These are phyloP conservation scores for Ophiostoma populinum DNA, from an alignment of 2,329 filamentous ascomycete species.

Conservation along the genomic window DNA sequence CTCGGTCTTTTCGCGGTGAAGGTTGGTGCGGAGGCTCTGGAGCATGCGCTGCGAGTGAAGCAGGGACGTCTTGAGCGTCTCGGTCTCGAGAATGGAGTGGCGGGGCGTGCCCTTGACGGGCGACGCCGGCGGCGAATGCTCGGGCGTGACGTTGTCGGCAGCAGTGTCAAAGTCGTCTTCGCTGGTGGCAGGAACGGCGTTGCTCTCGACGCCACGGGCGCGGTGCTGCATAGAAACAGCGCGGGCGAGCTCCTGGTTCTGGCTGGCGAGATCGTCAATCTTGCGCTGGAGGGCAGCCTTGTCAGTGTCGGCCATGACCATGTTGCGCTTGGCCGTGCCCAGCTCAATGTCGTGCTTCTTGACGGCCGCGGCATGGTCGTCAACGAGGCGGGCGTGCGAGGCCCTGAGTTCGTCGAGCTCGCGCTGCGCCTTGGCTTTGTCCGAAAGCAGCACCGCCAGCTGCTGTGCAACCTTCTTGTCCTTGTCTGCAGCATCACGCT, in stretches of 20 bases:
- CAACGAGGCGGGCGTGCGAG: slow-evolving; percentile 56
- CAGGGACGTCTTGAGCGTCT: slow-evolving; percentile 86
- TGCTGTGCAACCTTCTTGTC: slow-evolving; percentile 66
- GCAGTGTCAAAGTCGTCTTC: slow-evolving; percentile 48
- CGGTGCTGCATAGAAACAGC: slow-evolving; percentile 56
- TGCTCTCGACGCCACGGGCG: slow-evolving; percentile 47
- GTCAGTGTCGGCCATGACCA: slow-evolving; percentile 63
- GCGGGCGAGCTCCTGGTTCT: slow-evolving; percentile 81
- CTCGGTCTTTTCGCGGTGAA: slow-evolving; percentile 96
- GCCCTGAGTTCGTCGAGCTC: slow-evolving; percentile 85
- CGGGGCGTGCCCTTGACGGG: slow-evolving; percentile 83
- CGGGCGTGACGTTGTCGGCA: slow-evolving; percentile 56
- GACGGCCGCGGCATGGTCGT: slow-evolving; percentile 59
- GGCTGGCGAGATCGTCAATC: slow-evolving; percentile 70
- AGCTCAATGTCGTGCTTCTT: slow-evolving; percentile 85
- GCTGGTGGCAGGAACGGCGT: slow-evolving; percentile 38
- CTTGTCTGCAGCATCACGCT: slow-evolving; percentile 62
- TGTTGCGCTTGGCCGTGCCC: slow-evolving; percentile 63
- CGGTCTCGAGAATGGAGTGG: slow-evolving; percentile 81
- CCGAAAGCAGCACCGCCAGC: slow-evolving; percentile 50
- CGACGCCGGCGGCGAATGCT: slow-evolving; percentile 79
- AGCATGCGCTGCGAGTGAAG: slow-evolving; percentile 94
- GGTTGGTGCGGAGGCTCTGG: slow-evolving; percentile 82
- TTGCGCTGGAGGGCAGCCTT: slow-evolving; percentile 62
- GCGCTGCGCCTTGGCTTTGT: slow-evolving; percentile 63